These are phyloP conservation scores for Tylopilus felleus DNA, from an alignment of 768 basidiomycete species.

Conservation along the genomic window DNA sequence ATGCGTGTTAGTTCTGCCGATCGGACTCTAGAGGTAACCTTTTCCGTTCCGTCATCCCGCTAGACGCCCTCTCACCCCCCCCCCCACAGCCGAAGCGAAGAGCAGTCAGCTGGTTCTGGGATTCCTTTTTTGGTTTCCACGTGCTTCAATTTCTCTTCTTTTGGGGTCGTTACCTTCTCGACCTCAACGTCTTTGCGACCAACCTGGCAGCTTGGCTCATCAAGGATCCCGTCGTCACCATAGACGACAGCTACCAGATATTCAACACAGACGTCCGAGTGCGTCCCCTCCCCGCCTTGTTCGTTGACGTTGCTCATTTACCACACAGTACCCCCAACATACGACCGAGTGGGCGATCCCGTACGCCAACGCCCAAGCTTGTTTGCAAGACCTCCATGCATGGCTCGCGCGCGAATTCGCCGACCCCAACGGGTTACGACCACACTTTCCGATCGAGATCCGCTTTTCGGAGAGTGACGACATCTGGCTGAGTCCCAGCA, in stretches of 20 bases:
- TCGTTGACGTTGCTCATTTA: background rate
- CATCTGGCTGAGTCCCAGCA: slow-evolving; percentile 91
- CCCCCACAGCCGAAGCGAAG: slow-evolving; percentile 46
- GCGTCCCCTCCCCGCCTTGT: slow-evolving; percentile 32
- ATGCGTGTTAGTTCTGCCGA: slow-evolving; percentile 72
- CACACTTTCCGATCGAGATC: slow-evolving; percentile 92
- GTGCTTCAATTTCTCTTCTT: slow-evolving; percentile 82
- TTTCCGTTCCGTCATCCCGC: slow-evolving; percentile 11
- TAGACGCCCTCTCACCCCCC: background rate
- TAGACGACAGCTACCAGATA: slow-evolving; percentile 78
- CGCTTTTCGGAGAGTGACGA: slow-evolving; percentile 86
- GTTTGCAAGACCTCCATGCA: slow-evolving; percentile 64
- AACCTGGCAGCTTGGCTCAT: slow-evolving; percentile 68
- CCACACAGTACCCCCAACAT: slow-evolving; percentile 72
- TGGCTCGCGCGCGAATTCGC: slow-evolving; percentile 70
- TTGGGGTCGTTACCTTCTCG: slow-evolving; percentile 60
- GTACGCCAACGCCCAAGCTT: slow-evolving; percentile 57
- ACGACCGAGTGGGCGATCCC: slow-evolving; percentile 97
- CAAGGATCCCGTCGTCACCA: slow-evolving; percentile 48
- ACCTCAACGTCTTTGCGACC: slow-evolving; percentile 61
- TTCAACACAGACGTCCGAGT: slow-evolving; percentile 95
- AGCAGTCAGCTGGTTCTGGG: slow-evolving; percentile 62
- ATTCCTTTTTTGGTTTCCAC: slow-evolving; percentile 74
- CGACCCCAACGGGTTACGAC: slow-evolving; percentile 71
- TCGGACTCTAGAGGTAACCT: slow-evolving; percentile 72